Conservation (phyloP, 441 rosid species). For the Biscutella laevigata region DNA sequence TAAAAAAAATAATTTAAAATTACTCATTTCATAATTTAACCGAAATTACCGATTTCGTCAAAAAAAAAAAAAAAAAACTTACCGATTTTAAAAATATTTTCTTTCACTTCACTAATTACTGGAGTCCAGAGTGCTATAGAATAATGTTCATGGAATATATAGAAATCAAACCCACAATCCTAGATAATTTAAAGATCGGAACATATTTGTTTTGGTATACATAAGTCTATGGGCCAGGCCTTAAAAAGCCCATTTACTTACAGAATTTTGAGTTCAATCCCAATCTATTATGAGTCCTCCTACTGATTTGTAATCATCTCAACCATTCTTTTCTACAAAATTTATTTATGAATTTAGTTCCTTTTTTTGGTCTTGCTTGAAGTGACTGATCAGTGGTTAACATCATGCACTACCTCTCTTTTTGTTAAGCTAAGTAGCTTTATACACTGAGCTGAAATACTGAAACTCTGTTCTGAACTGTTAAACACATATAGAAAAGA, state of each 20-base stretch:
- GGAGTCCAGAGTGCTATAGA: not conserved
- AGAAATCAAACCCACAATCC: not conserved
- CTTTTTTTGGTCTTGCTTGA: not conserved
- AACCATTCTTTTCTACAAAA: no score
- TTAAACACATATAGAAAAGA: constrained; percentile 16
- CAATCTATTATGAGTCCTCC: no score
- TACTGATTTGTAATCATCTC: no score
- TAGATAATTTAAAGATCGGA: not conserved
- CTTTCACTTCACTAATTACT: not conserved
- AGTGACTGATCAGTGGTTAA: constrained; percentile 3
- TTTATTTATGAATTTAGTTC: not conserved
- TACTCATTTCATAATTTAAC: no score
- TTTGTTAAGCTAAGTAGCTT: not conserved
- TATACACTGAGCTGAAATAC: constrained; percentile 2
- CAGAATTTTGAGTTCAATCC: no score
- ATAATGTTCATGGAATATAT: not conserved
- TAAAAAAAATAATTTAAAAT: no score
- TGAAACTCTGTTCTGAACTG: constrained; percentile 8
- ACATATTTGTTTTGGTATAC: not conserved
- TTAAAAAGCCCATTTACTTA: no score
- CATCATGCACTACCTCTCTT: not conserved
- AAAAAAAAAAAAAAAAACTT: no score
- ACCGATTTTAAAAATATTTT: not conserved
- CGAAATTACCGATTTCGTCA: no score
- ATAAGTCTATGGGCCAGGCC: not conserved